phyloP scores from a whole-genome alignment of 306 rosid genomes.

The Echinosophora koreensis region DNA sequence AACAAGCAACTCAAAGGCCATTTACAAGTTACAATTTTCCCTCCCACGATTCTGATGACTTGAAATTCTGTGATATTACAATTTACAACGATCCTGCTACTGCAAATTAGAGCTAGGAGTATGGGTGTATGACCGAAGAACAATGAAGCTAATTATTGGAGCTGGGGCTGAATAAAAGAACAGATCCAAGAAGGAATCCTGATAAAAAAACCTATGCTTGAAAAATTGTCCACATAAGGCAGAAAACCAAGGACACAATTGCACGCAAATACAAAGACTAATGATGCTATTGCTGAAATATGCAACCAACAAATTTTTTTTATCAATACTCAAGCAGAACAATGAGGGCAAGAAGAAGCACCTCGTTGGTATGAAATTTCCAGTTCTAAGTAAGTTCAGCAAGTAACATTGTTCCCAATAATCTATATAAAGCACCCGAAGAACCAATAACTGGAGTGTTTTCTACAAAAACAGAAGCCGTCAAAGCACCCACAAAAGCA shows the following conservation, averaged over 20 bases:
- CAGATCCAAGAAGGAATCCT: slow-evolving; percentile 88
- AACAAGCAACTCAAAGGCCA: neutral
- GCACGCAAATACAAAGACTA: slow-evolving; percentile 59
- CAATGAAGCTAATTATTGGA: slow-evolving; percentile 56
- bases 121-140: too few relatives aligned
- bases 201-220: slow-evolving; percentile 80
- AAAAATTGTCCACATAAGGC: slow-evolving; percentile 81
- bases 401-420: slow-evolving; percentile 83
- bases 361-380: slow-evolving; percentile 76
- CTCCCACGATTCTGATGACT: too few relatives aligned
- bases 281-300: slow-evolving; percentile 69
- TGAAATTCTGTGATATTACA: too few relatives aligned
- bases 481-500: slow-evolving; percentile 75
- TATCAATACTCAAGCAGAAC: slow-evolving; percentile 38
- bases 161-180: slow-evolving; percentile 64
- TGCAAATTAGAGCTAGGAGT: too few relatives aligned
- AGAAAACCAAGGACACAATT: slow-evolving; percentile 81
- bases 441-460: slow-evolving; percentile 73
- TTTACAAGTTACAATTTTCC: too few relatives aligned
- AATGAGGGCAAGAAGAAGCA: slow-evolving; percentile 34
- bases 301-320: slow-evolving; percentile 56
- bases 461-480: slow-evolving; percentile 86
- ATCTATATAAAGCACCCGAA: slow-evolving; percentile 82
- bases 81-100: too few relatives aligned
- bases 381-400: slow-evolving; percentile 74